phyloP scores from a whole-genome alignment of 202 grass and related monocot genomes.

The Digitaria exilis region DNA sequence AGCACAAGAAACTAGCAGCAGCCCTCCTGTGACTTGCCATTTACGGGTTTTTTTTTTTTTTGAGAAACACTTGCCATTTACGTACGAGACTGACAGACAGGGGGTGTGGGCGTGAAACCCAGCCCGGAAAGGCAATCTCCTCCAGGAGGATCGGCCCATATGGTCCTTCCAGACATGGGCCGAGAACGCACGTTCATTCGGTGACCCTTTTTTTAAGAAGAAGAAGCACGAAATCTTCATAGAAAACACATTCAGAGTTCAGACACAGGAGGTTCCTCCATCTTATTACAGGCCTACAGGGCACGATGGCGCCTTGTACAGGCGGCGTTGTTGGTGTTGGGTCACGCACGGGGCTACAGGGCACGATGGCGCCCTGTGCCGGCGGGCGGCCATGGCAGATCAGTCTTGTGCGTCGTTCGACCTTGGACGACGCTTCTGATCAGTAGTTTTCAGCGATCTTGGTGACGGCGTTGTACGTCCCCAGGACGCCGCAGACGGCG shows the following conservation, averaged over 20 bases:
- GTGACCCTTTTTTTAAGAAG: too few relatives aligned
- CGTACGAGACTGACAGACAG: too few relatives aligned
- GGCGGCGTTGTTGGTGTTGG: not conserved
- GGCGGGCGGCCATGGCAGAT: not conserved
- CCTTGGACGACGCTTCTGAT: not conserved
- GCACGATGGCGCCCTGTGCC: constrained; percentile 28
- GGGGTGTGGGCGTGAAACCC: too few relatives aligned
- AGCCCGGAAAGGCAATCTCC: not conserved
- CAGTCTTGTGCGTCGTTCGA: not conserved
- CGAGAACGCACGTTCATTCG: too few relatives aligned
- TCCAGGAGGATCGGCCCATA: too few relatives aligned
- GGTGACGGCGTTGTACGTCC: constrained; percentile 7
- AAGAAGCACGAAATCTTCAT: too few relatives aligned
- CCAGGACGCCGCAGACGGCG: not conserved
- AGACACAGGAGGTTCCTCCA: not conserved
- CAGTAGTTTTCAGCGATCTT: constrained; percentile 23
- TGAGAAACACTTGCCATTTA: too few relatives aligned
- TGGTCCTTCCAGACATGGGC: too few relatives aligned
- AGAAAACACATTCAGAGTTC: too few relatives aligned
- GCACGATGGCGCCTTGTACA: constrained; percentile 30
- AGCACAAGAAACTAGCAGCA: not conserved
- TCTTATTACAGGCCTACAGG: constrained; percentile 12
- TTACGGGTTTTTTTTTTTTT: too few relatives aligned
- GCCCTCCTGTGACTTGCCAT: not conserved
- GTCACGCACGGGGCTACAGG: not conserved